Evolutionary conservation across 1,284 basidiomycete species (phyloP), one percentile per base, ranked within the genome.

Genomic region (Tremellales sp.): DNA sequence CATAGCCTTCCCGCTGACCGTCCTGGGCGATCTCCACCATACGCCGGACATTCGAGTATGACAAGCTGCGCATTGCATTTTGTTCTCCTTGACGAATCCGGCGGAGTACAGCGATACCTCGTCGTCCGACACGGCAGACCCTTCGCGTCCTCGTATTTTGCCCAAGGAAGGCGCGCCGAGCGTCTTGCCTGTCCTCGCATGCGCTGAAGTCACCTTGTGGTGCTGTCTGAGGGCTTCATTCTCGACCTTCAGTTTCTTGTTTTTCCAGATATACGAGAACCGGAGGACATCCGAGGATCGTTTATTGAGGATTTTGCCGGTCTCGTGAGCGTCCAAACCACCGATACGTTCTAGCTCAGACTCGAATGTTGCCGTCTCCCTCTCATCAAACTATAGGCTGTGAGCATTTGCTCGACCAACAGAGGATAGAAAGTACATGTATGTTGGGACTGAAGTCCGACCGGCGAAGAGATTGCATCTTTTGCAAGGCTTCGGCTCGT

Each of bases 11-110:
- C 76, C 44, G 37, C 56, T 52, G 29, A 92, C 77, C 33, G 83
- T 81, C 66, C 87, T 85, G 4, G 87, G 86, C 42, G 87, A 84
- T 70, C 86, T 84, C 87, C 87, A 90, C 91, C 88, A 93, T 4
- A 74, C 74, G 39, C 76, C 79, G 7, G 83, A 86, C 55, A 84
- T 84, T 51, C 80, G 81, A 21, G 82, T 88, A 43, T 83, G 78
- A 69, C 89, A 87, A 5, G 86, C 83, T 32, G 84, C 84, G 68
- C 88, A 91, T 32, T 61, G 45, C 47, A 66, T 48, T 48, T 57
- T 59, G 34, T 55, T 56, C 4, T 42, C 37, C 18, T 45, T 50
- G 21, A 40, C 48, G 27, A 50, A 57, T 12, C 45, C 47, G 5
- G 53, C 53, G 16, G 48, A 53, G 45, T 64, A 67, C 24, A 69